Base-by-base conservation (phyloP, 2,329 filamentous ascomycete genomes). In the Venturia pyrina region DNA sequence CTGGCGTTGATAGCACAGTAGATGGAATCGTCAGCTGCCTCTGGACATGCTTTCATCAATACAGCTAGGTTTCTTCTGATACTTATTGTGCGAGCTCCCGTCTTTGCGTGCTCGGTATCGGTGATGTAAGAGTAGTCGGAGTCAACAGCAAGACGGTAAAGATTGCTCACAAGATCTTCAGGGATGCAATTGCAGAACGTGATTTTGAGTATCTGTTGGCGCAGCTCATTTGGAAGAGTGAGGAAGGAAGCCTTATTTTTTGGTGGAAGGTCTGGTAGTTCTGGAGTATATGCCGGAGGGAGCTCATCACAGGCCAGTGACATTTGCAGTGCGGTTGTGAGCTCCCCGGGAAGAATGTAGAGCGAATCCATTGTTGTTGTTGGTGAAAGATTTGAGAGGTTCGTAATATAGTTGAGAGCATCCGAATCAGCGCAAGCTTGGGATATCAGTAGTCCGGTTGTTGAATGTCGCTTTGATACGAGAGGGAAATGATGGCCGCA, bases 301-400 rank as follows among this genome's bases (percentile, higher is more conserved):
- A n/a, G 21, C 19, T 83, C 80, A 75, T 74, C 40, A 11, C 40
- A 13, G 7, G 7, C 13, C 11, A 43, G 13, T 15, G 40, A 43
- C 40, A 13, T 43, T 7, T 3, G 40, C 13, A 15, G 40, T 43
- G 6, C 40, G 11, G 40, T 15, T 43, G 40, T 43, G 13, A 15
- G 40, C 40, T 43, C 40, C 3, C 11, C 6, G 4, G 46, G 46
- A 48, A 48, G 46, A 19, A 3, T 24, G 46, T 21, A 19, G 46
- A 48, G 21, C 5, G 6, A 21, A 21, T n/a, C 19, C 46, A 48
- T 46, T n/a, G n/a, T 37, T 10, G 19, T 24, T 48, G 46, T 48
- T 48, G 5, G 46, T 48, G 21, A 7, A n/a, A 21, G 8, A 21
- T 48, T 21, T 48, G 46, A 24, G 21, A 24, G 3, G 21, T n/a